phyloP scores from a whole-genome alignment of 2,329 filamentous ascomycete species.

The Sporothrix brunneoviolacea region DNA sequence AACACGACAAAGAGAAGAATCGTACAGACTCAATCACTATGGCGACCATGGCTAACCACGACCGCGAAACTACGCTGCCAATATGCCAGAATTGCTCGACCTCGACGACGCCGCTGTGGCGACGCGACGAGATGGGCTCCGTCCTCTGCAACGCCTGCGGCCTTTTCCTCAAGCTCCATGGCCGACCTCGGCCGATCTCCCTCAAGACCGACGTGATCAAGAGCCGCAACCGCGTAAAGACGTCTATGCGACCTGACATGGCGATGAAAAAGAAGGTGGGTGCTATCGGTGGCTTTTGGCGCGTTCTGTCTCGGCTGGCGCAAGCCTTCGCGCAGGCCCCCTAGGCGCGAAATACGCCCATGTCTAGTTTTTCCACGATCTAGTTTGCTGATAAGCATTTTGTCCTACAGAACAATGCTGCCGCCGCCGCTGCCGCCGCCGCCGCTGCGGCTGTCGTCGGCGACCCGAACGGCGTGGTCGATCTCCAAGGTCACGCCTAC shows the following conservation, averaged over 20 bases:
- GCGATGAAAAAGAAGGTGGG: conserved; percentile 79
- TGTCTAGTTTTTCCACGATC: neutral
- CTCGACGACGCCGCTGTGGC: conserved; percentile 93
- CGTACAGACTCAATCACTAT: conserved; percentile 22
- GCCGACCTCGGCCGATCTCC: conserved; percentile 84
- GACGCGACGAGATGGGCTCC: conserved; percentile 88
- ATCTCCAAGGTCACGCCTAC: conserved; percentile 43
- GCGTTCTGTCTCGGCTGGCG: conserved; percentile 3
- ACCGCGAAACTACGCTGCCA: conserved; percentile 67
- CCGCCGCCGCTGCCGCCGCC: conserved; percentile 14
- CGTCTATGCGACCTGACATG: conserved; percentile 62
- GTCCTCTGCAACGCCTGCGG: conserved; percentile 98
- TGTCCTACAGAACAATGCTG: conserved; percentile 12
- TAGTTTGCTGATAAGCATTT: neutral
- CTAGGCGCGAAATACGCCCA: no score
- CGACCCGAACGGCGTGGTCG: conserved; percentile 53
- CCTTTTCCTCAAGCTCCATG: conserved; percentile 93
- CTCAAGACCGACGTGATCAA: conserved; percentile 99
- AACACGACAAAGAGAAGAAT: neutral
- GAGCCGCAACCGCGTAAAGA: conserved; percentile 96
- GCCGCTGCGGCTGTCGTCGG: conserved; percentile 24
- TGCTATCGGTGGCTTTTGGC: no score
- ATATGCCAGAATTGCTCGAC: conserved; percentile 95
- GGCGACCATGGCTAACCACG: conserved; percentile 47
- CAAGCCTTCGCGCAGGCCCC: no score